phyloP scores from a whole-genome alignment of 352 stramenopile genomes.

The Phytophthora litchii region DNA sequence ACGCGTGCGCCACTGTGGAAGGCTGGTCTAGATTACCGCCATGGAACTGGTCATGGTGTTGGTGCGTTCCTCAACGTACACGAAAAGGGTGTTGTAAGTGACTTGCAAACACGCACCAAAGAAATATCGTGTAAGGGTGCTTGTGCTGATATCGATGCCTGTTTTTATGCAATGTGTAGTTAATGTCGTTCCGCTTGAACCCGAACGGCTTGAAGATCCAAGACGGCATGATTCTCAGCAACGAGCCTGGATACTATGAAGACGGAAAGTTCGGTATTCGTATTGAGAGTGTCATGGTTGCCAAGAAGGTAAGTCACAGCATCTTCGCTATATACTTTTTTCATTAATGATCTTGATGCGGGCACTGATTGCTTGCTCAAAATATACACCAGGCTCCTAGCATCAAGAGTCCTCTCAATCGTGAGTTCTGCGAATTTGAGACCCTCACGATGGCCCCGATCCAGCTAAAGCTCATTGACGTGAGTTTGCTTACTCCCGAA shows the following conservation, averaged over 20 bases:
- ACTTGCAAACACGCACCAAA: neutral
- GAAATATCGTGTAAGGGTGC: neutral
- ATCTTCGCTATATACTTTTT: neutral
- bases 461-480: constrained; percentile 97
- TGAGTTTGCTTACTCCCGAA: constrained; percentile 85
- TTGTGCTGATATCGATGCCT: constrained; percentile 11
- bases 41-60: constrained; percentile 98
- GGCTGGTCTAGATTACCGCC: constrained; percentile 95
- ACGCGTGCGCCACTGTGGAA: constrained; percentile 95
- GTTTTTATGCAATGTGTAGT: constrained; percentile 29
- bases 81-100: constrained; percentile 88
- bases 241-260: constrained; percentile 99
- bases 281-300: constrained; percentile 98
- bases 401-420: constrained; percentile 67
- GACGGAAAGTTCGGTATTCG: constrained; percentile 98
- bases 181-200: constrained; percentile 88
- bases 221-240: constrained; percentile 98
- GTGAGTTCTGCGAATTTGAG: constrained; percentile 96
- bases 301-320: constrained; percentile 78
- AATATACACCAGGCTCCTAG: constrained; percentile 38
- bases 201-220: constrained; percentile 82
- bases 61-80: constrained; percentile 97
- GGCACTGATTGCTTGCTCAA: constrained; percentile 7
- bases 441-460: constrained; percentile 99
- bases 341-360: neutral